Percentiles rank a stretch among this genome's conserved stretches.
These are phyloP conservation scores for Penicillium sp. DNA, from an alignment of 2,329 filamentous ascomycete species.

Conservation along the genomic window DNA sequence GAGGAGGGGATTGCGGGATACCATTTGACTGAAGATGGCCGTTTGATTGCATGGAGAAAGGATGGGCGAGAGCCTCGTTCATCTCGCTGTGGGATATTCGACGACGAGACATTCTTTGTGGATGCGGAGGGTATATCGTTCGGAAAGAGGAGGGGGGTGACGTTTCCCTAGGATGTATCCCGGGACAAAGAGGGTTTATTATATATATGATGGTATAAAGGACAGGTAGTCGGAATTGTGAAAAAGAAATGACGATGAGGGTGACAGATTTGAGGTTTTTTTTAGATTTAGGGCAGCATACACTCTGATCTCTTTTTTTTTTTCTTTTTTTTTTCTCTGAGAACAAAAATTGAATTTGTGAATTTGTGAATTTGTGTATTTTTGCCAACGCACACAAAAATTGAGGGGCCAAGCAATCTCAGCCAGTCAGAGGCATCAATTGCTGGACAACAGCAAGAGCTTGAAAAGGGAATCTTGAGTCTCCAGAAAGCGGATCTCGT, in stretches of 20 bases:
- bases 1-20: slow-evolving; percentile 20
- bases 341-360: neutral
- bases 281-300: neutral
- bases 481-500: slow-evolving; percentile 16
- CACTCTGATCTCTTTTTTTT: neutral
- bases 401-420: slow-evolving; percentile 17
- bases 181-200: neutral
- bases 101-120: slow-evolving; percentile 34
- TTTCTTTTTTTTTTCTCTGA: slow-evolving; percentile 8
- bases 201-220: neutral
- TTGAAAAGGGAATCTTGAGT: slow-evolving; percentile 20
- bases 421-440: slow-evolving; percentile 16
- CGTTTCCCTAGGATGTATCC: slow-evolving; percentile 9
- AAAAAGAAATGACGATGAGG: neutral
- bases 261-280: neutral
- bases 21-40: slow-evolving; percentile 18
- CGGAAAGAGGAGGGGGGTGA: neutral
- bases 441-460: slow-evolving; percentile 14
- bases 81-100: slow-evolving; percentile 40
- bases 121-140: slow-evolving; percentile 7
- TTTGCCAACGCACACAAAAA: slow-evolving; percentile 14
- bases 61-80: slow-evolving; percentile 38
- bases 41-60: slow-evolving; percentile 28
- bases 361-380: neutral
- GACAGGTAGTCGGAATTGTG: no score